Conservation (phyloP, 2,329 filamentous ascomycete species). For the Fusarium graminum region DNA sequence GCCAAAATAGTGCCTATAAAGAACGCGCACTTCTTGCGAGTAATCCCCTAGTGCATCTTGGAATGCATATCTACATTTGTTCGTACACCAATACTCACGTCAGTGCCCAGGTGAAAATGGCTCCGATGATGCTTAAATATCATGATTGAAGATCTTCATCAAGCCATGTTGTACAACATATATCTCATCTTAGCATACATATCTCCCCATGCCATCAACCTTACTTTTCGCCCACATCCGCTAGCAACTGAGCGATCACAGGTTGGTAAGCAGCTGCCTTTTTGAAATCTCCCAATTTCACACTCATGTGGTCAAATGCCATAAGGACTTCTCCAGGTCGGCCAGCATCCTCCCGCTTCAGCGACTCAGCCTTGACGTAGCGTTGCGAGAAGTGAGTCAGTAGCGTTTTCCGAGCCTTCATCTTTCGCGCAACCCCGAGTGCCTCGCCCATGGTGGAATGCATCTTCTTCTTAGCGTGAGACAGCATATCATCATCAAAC, state of each 20-base stretch:
- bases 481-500: conserved; percentile 85
- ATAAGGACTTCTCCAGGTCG: conserved; percentile 67
- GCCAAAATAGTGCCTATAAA: too few relatives aligned
- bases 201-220: not conserved
- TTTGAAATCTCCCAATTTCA: conserved; percentile 77
- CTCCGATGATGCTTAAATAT: too few relatives aligned
- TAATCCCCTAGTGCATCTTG: too few relatives aligned
- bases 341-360: conserved; percentile 53
- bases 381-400: conserved; percentile 96
- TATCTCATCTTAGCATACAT: conserved; percentile 10
- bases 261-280: conserved; percentile 64
- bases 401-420: conserved; percentile 84
- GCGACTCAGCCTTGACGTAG: conserved; percentile 75
- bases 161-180: not conserved
- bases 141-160: not conserved
- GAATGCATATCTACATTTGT: too few relatives aligned
- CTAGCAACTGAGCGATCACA: conserved; percentile 42
- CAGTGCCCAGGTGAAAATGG: too few relatives aligned
- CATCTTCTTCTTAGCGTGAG: conserved; percentile 87
- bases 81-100: too few relatives aligned
- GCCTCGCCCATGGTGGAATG: conserved; percentile 93
- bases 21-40: too few relatives aligned
- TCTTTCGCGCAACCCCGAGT: conserved; percentile 78
- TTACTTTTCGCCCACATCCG: conserved; percentile 33
- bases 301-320: conserved; percentile 83